Evolutionary conservation across 495 filamentous ascomycete genomes (phyloP), one percentile per base, ranked within the genome.

Genomic region (Penicillium lividum): DNA sequence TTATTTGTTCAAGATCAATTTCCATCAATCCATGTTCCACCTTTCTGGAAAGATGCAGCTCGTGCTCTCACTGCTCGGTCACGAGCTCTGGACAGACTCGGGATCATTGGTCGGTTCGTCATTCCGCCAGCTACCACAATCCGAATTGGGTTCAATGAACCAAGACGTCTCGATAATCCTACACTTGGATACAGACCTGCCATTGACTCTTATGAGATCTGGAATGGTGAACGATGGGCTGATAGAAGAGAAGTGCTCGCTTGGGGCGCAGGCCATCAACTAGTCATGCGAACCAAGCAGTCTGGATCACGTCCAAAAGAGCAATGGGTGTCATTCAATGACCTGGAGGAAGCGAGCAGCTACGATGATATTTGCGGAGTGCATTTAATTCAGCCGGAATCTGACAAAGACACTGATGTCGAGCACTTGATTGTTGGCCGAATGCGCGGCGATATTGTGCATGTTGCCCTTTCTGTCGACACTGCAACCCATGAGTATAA

Each of bases 141-240:
- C 53, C 54, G 58, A 40, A 59, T 73, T 18, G 70, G 70, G 13
- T 54, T 66, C 16, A 62, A 71, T 31, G 66, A 64, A 51, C 60
- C 63, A 25, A 71, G 55, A 22, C 67, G 72, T 56, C 63, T 38
- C 53, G 69, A 73, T 54, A 82, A 79, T 28, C 86, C 88, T 53
- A 90, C 84, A 4, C 79, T 88, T 60, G 85, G 84, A 6, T 89
- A 85, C 63, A 77, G 78, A 29, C 86, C 87, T 16, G 75, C 81
- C 18, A 78, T 89, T 28, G 82, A 87, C 61, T 83, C 82, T 11
- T 85, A 84, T 57, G 84, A 88, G 53, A 66, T 73, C 5, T 84
- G 80, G 76, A 75, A 75, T 56, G 77, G 77, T 4, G 67, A 69
- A 0, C 47, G 58, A 40, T 88, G 85, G 84, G 68, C 72, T 15